A percentile compares a stretch with the other conserved stretches of the same genome.
Evolutionary conservation across 2,329 filamentous ascomycete species (phyloP).

Genomic region (Cryphonectria japonica): DNA sequence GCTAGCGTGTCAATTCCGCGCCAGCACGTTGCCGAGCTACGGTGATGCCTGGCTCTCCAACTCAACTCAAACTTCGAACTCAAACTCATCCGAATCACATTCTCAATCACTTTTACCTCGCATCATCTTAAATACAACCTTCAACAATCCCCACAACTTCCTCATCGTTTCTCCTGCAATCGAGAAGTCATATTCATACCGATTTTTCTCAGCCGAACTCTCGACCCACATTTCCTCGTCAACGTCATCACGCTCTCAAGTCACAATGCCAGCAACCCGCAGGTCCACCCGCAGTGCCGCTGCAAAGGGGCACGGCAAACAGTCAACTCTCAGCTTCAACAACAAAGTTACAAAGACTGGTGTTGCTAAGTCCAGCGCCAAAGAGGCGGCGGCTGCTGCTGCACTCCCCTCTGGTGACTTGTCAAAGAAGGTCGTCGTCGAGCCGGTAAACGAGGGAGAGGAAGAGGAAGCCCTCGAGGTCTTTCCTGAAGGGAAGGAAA

Average conservation of each 20-base stretch:
- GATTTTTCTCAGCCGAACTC: not conserved
- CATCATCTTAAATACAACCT: not conserved
- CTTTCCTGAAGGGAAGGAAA: conserved; percentile 3
- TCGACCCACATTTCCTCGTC: conserved; percentile 17
- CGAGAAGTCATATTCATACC: not conserved
- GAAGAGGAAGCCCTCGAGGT: conserved; percentile 34
- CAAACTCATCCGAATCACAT: not conserved
- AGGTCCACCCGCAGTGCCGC: conserved; percentile 49
- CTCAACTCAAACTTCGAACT: not conserved
- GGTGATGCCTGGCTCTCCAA: not conserved
- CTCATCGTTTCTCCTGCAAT: not conserved
- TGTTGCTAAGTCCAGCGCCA: conserved; percentile 48
- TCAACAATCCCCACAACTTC: not conserved
- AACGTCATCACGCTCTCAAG: conserved; percentile 29
- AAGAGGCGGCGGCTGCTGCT: conserved; percentile 38
- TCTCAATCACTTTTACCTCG: not conserved
- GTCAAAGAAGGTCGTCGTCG: conserved; percentile 35
- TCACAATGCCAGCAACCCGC: conserved; percentile 54
- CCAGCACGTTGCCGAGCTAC: conserved; percentile 15
- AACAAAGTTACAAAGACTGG: conserved; percentile 59
- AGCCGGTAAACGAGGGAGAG: conserved; percentile 31
- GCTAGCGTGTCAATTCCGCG: conserved; percentile 15
- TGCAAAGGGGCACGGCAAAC: conserved; percentile 46
- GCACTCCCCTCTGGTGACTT: conserved; percentile 10
- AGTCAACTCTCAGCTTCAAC: conserved; percentile 62